A percentile compares a stretch with the other conserved stretches of the same genome.
Evolutionary conservation across 1,139 yeast species (phyloP).

Genomic region (Casaregolazyma suthepensis): DNA sequence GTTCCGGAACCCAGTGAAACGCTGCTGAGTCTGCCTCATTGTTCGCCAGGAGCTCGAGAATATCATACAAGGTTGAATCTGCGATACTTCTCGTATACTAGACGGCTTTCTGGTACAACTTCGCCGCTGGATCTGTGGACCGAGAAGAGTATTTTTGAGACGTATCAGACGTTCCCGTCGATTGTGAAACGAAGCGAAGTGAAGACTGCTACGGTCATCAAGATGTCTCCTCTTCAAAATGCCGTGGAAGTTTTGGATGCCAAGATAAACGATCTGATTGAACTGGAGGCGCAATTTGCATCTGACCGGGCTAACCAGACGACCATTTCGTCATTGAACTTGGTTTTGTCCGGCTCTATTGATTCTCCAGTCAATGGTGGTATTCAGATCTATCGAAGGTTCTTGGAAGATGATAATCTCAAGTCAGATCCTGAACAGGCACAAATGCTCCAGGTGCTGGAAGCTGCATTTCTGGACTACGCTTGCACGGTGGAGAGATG

Average conservation of each 20-base stretch:
- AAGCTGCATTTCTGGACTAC: slow-evolving; percentile 63
- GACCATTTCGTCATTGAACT: slow-evolving; percentile 49
- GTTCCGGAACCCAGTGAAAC: slow-evolving; percentile 41
- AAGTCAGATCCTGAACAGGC: slow-evolving; percentile 33
- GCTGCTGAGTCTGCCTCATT: slow-evolving; percentile 12
- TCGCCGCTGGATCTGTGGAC: slow-evolving; percentile 80
- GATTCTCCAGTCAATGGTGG: slow-evolving; percentile 95
- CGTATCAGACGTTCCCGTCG: slow-evolving; percentile 76
- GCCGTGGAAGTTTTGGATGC: slow-evolving; percentile 63
- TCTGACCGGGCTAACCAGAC: slow-evolving; percentile 49
- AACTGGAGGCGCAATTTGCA: slow-evolving; percentile 58
- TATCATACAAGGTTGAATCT: slow-evolving; percentile 48
- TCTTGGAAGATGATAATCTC: slow-evolving; percentile 44
- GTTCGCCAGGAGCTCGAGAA: slow-evolving; percentile 28
- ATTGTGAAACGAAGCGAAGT: slow-evolving; percentile 82
- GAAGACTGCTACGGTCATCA: slow-evolving; percentile 44
- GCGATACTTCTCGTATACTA: slow-evolving; percentile 60
- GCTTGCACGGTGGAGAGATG: slow-evolving; percentile 61
- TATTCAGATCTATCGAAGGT: slow-evolving; percentile 72
- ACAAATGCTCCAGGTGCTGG: slow-evolving; percentile 46
- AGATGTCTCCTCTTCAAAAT: slow-evolving; percentile 79
- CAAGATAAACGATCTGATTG: slow-evolving; percentile 68
- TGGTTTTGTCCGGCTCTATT: slow-evolving; percentile 80
- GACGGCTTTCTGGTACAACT: slow-evolving; percentile 70
- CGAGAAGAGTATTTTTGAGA: slow-evolving; percentile 76